These are phyloP conservation scores for Kwoniella dendrophila DNA, from an alignment of 768 basidiomycete genomes.

Conservation along the genomic window DNA sequence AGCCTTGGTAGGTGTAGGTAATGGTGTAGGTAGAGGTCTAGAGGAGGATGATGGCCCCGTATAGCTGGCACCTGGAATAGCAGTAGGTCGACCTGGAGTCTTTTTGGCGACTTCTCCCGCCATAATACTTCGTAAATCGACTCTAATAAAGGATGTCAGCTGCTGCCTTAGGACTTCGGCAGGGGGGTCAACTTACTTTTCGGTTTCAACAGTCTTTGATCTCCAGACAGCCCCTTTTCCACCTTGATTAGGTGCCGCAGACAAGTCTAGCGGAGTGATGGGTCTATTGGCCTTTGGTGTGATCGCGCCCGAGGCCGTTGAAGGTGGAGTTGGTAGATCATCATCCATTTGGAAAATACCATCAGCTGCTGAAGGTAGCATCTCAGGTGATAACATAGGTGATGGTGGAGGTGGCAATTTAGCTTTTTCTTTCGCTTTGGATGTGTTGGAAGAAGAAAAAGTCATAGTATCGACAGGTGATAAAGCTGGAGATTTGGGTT, in stretches of 20 bases:
- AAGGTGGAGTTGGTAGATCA: constrained; percentile 56
- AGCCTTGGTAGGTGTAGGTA: constrained; percentile 24
- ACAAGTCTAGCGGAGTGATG: constrained; percentile 42
- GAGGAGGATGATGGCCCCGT: too few relatives aligned
- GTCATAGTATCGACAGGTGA: constrained; percentile 43
- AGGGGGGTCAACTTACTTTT: constrained; percentile 43
- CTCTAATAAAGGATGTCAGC: constrained; percentile 58
- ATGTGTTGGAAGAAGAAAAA: constrained; percentile 32
- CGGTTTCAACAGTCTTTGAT: constrained; percentile 37
- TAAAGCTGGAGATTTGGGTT: constrained; percentile 45
- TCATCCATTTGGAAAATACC: constrained; percentile 88
- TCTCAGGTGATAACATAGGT: constrained; percentile 46
- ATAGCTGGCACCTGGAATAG: constrained; percentile 2
- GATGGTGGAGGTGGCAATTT: constrained; percentile 18
- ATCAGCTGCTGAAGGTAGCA: constrained; percentile 58
- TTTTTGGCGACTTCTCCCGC: constrained; percentile 65
- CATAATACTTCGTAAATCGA: constrained; percentile 84
- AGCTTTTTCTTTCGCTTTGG: constrained; percentile 20
- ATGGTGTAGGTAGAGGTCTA: constrained; percentile 17
- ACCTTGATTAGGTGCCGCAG: constrained; percentile 11
- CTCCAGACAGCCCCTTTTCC: constrained; percentile 36
- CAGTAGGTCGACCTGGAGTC: constrained; percentile 29
- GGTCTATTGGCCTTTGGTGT: constrained; percentile 29
- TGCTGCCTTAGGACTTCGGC: background rate
- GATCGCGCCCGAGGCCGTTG: constrained; percentile 38